Evolutionary conservation across 768 basidiomycete species (phyloP).

Genomic region (Suillus tomentosus): DNA sequence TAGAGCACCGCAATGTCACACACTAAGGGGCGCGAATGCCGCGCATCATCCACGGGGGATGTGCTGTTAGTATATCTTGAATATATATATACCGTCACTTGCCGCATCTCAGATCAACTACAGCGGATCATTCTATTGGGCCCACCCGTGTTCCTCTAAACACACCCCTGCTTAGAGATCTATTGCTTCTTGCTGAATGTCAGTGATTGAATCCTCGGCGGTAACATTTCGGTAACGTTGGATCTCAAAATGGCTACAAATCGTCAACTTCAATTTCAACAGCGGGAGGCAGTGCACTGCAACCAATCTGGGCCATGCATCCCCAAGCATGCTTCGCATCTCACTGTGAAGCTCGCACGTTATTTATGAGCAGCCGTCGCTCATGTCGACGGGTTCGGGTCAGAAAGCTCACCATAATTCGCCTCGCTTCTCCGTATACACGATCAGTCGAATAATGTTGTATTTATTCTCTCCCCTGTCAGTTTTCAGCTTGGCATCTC

Average conservation of each 20-base stretch:
- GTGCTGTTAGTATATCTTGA: constrained; percentile 12
- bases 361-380: constrained; percentile 6
- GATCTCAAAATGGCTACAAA: not conserved
- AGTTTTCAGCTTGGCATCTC: constrained; percentile 21
- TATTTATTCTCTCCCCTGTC: constrained; percentile 2
- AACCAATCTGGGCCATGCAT: constrained; percentile 2
- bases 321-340: not conserved
- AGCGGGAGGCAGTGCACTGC: not conserved
- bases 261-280: not conserved
- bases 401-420: constrained; percentile 1
- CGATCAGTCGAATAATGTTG: not conserved
- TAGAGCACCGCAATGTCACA: constrained; percentile 22
- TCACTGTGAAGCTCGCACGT: constrained; percentile 9
- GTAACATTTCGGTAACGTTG: constrained; percentile 1
- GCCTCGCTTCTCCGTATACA: not conserved
- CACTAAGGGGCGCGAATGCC: constrained; percentile 22
- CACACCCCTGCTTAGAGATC: not conserved
- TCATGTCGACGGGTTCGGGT: not conserved
- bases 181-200: not conserved
- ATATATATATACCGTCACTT: constrained; percentile 9
- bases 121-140: constrained; percentile 28
- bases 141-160: not conserved
- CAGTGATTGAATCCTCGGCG: constrained; percentile 1
- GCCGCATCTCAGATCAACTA: constrained; percentile 25
- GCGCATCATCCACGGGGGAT: constrained; percentile 16